Evolutionary conservation across 352 stramenopile species (phyloP), one percentile per base, ranked within the genome.

Genomic region (Globisporangium cederbergense): DNA sequence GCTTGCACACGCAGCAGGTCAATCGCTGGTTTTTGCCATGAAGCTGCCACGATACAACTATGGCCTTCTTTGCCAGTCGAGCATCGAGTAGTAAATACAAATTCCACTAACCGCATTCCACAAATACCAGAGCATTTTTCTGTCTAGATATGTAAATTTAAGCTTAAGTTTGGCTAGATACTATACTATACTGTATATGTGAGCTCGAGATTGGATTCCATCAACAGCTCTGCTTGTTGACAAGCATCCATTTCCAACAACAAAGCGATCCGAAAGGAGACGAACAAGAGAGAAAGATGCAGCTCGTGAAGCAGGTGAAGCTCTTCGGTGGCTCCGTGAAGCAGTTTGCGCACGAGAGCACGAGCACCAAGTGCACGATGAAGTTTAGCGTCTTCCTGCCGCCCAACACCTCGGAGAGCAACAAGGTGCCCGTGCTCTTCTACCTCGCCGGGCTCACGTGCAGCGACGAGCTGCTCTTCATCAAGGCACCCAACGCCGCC

Each of bases 361-460:
- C 74, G 38, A 78, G 64, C 38, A 95, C 83, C 50, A 90, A 93
- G 66, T 95, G 83, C 56, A 81, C 83, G 42, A 98, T 98, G 92
- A 95, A 86, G 62, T 97, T 97, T 76, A 90, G 81, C 61, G 78
- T 98, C 64, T 97, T 97, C 75, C 63, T 97, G 46, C 91, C 90
- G 14, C 77, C 83, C 0, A 72, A 34, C 47, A 82, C 85, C 22
- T 85, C 60, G 43, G 86, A 93, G 22, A 73, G 63, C 49, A 47
- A 75, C 67, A 91, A 93, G 63, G 86, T 95, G 66, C 88, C 85
- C 0, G 84, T 79, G 73, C 79, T 99, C 43, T 99, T 97, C 73
- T 99, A 97, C 81, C 80, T 99, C 55, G 90, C 86, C 18, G 97
- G 97, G 0, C 85, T 99, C 62, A 99, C 97, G 54, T 99, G 97